Evolutionary conservation across 345 rosid species (phyloP), one percentile per base, ranked within the genome.

Genomic region (Rhodamnia rubescens): DNA sequence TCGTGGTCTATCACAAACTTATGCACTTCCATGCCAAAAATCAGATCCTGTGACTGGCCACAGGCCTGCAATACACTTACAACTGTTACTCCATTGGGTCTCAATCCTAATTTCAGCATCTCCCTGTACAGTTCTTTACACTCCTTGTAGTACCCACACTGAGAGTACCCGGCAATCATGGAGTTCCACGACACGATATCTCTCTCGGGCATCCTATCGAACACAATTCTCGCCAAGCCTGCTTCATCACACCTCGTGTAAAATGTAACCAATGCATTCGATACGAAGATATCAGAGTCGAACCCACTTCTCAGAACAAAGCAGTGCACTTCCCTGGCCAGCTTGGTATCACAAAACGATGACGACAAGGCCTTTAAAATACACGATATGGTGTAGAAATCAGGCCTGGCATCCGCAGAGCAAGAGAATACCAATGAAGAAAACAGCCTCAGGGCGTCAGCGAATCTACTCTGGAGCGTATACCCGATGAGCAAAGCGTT

Each of bases 101-200:
- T 94, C 83, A 92, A 36, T 53, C 86, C 90, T 5, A 55, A 91
- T 69, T 29, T 75, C 83, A 93, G 49, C 99, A 96, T 92, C 82
- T 91, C 85, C 87, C 85, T 87, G 84, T 89, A 95, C 90, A 96
- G 87, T 21, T 85, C 88, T 88, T 95, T 95, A 85, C 98, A 94
- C 53, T 93, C 95, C 36, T 89, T 91, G 84, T 90, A 93, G 87
- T 69, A 88, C 53, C 98, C 97, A 49, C 88, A 91, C 57, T 94
- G 98, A 52, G 98, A 94, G 83, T 94, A 96, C 32, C 97, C 98
- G 0, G 96, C 88, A 85, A 95, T 91, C 96, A 96, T 94, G 10
- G 98, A 95, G 85, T 95, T 96, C 98, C 99, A 96, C 0, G 96
- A 88, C 47, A 96, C 95, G 3, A 92, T 87, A 87, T 95, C 99